A percentile compares a stretch with the other conserved stretches of the same genome.
phyloP scores from a whole-genome alignment of 345 rosid genomes.

The Conringia planisiliqua region DNA sequence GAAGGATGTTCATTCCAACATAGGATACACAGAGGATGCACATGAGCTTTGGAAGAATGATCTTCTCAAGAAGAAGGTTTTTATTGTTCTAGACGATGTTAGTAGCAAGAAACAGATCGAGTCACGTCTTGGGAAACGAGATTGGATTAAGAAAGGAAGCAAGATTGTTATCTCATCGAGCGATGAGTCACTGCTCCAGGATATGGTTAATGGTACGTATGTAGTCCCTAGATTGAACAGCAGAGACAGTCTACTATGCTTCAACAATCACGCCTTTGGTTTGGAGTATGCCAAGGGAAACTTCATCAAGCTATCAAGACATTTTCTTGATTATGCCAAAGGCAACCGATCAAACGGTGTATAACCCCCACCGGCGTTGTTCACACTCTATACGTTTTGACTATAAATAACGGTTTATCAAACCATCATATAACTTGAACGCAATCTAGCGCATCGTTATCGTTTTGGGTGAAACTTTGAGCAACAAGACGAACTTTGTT shows the following conservation, averaged over 20 bases:
- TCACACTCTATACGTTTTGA: too few relatives aligned
- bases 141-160: conserved; percentile 16
- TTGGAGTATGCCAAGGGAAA: background rate
- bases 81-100: conserved; percentile 6
- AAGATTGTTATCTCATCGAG: conserved; percentile 14
- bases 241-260: conserved; percentile 1
- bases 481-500: too few relatives aligned
- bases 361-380: too few relatives aligned
- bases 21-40: background rate
- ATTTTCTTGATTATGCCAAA: background rate
- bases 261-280: conserved; percentile 8
- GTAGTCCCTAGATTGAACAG: background rate
- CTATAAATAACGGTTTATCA: too few relatives aligned
- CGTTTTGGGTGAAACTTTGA: too few relatives aligned
- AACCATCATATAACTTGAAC: too few relatives aligned
- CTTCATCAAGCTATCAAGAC: background rate
- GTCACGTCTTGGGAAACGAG: background rate
- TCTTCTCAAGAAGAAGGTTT: background rate
- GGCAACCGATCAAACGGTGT: too few relatives aligned
- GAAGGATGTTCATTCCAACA: background rate
- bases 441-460: too few relatives aligned
- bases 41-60: background rate
- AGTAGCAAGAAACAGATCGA: background rate
- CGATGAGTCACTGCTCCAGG: conserved; percentile 10
- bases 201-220: background rate